Conservation (phyloP, 2,329 filamentous ascomycete genomes). For the Hymenoscyphus infarciens region DNA sequence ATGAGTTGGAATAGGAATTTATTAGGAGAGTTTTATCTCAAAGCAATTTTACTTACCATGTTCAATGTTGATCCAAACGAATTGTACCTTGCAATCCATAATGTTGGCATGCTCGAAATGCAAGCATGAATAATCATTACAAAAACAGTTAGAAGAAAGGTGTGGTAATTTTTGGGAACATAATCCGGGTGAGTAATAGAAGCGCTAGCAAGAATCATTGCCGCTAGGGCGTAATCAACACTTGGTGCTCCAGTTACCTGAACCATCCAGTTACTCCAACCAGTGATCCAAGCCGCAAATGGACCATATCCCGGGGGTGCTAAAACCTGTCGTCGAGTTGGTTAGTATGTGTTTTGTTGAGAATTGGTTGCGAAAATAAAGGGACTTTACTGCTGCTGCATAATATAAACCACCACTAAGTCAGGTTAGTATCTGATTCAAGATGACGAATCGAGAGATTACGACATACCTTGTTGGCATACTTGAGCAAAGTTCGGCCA, state of each 20-base stretch:
- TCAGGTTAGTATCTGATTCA: background rate
- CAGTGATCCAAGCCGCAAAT: conserved; percentile 65
- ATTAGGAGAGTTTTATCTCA: background rate
- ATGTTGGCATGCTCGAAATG: conserved; percentile 68
- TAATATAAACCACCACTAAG: conserved; percentile 66
- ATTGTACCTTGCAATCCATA: conserved; percentile 68
- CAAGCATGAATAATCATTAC: conserved; percentile 65
- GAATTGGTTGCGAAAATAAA: background rate
- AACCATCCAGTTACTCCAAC: conserved; percentile 68
- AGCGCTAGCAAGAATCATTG: conserved; percentile 68
- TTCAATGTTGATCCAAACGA: conserved; percentile 68
- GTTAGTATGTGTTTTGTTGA: background rate
- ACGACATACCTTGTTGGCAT: conserved; percentile 60
- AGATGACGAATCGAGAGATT: background rate
- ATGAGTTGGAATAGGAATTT: background rate
- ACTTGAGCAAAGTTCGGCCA: conserved; percentile 68
- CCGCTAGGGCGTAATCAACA: conserved; percentile 62
- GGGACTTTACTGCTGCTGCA: conserved; percentile 55
- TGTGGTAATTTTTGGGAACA: conserved; percentile 61
- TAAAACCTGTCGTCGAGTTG: conserved; percentile 36
- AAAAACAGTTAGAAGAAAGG: conserved; percentile 62
- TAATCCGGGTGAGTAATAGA: conserved; percentile 67
- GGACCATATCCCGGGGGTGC: conserved; percentile 64
- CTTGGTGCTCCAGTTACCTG: conserved; percentile 64
- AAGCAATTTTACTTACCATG: conserved; percentile 51